Conservation (phyloP, 202 grass and related monocot genomes). For the Schoenoplectus triqueter region DNA sequence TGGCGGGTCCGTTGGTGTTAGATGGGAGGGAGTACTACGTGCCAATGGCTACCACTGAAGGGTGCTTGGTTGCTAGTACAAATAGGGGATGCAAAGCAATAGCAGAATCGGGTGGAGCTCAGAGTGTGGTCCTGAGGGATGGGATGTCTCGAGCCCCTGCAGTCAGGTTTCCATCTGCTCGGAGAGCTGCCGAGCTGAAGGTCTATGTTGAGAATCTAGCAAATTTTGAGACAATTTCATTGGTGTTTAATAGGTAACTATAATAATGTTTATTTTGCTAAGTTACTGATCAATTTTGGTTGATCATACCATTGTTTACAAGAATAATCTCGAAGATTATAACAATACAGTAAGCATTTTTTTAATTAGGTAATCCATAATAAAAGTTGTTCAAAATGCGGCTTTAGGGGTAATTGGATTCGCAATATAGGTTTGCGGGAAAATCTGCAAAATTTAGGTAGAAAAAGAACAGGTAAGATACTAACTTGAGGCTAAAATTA, state of each 20-base stretch:
- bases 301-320: neutral
- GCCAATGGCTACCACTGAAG: constrained; percentile 92
- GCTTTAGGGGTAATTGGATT: neutral
- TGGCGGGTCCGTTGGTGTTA: constrained; percentile 68
- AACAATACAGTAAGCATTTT: neutral
- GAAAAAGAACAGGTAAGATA: neutral
- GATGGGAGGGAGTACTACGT: constrained; percentile 59
- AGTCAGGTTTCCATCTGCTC: constrained; percentile 54
- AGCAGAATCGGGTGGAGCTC: constrained; percentile 67
- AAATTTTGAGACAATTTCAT: constrained; percentile 61
- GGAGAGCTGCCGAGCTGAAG: constrained; percentile 68
- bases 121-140: constrained; percentile 64
- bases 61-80: constrained; percentile 78
- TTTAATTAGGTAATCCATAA: neutral
- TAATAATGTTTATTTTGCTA: constrained; percentile 18
- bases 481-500: neutral
- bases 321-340: neutral
- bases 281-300: neutral
- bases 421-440: neutral
- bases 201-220: constrained; percentile 54
- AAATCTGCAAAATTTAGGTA: neutral
- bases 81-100: constrained; percentile 89
- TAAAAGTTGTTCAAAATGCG: neutral
- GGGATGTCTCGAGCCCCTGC: constrained; percentile 79
- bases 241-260: constrained; percentile 70